Base-by-base conservation (phyloP, 1,284 basidiomycete species). In the Fistulinella cinereoalba region DNA sequence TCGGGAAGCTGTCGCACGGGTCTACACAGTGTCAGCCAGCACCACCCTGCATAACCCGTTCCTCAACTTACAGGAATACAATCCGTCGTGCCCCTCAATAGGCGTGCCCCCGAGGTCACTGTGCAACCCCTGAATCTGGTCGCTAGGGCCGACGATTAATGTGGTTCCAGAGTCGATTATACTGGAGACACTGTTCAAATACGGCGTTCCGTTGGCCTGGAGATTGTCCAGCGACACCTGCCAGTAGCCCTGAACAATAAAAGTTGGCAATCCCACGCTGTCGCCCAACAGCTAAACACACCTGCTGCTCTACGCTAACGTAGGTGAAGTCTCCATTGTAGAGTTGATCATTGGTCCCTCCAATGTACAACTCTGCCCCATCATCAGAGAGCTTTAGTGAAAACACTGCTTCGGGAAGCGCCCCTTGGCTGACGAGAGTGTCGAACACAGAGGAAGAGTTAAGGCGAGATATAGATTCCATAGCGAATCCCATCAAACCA, bases 81-180 rank as follows among this genome's bases (percentile, higher is more conserved):
- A 42, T 1, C 22, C 10, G 3, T 37, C 7, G n/a, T 0, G 1
- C 12, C 7, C 12, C 21, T 10, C 11, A 19, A 21, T 2, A 31
- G 21, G 18, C 12, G 22, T 37, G 23, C 53, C 56, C 22, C 54
- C 50, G 12, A 58, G 45, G 11, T 44, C 25, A 4, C 25, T 10
- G 41, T 49, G 45, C 7, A 58, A 29, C 15, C 2, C 4, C 0
- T 37, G n/a, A 4, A 51, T 46, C 5, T 38, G 18, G 1, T 21
- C 40, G 2, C 37, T 32, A 3, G 5, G 0, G 21, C 21, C 72
- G 1, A 76, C 58, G 58, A 81, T 69, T 50, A 80, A 61, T 29
- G 79, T 76, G 21, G 73, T 76, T 37, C 75, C 74, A 9, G 72
- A 71, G 57, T 73, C 69, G 34, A 77, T 69, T 57, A 74, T 65